Evolutionary conservation across 1,284 basidiomycete genomes (phyloP).

Genomic region (Cryptococcus wingfieldii): DNA sequence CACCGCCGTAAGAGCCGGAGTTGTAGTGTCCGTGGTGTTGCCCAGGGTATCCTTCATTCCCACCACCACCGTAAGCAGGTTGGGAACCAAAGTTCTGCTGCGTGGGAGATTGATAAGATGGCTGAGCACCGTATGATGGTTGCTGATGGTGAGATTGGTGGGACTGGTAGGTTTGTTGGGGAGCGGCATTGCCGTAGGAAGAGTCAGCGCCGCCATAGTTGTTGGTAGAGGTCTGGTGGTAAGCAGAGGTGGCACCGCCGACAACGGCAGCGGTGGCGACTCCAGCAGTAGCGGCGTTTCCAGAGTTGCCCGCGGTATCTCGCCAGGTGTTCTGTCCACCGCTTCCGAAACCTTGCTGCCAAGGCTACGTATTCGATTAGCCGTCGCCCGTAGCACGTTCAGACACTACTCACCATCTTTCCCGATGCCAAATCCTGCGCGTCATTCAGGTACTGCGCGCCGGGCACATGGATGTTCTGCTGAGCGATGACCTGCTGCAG

Average conservation of each 20-base stretch:
- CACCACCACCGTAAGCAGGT: not conserved
- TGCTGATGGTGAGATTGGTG: slow-evolving; percentile 2
- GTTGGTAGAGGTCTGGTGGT: not conserved
- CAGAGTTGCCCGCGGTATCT: slow-evolving; percentile 21
- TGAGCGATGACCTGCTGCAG: slow-evolving; percentile 45
- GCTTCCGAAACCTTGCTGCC: slow-evolving; percentile 46
- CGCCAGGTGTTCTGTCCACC: slow-evolving; percentile 46
- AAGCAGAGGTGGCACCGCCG: too few species aligned
- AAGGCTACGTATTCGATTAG: slow-evolving; percentile 27
- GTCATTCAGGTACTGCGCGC: slow-evolving; percentile 39
- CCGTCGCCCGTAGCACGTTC: not conserved
- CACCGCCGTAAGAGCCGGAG: slow-evolving; percentile 1
- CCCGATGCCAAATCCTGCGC: slow-evolving; percentile 46
- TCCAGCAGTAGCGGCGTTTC: slow-evolving; percentile 1
- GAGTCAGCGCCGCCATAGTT: not conserved
- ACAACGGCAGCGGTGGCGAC: too few species aligned
- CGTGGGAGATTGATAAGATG: slow-evolving; percentile 6
- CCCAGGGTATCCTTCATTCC: slow-evolving; percentile 8
- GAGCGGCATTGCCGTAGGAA: not conserved
- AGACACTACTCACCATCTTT: slow-evolving; percentile 35
- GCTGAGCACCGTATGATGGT: slow-evolving; percentile 2
- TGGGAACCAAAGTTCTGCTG: not conserved
- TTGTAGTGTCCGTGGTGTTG: not conserved
- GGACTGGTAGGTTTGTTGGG: slow-evolving; percentile 1
- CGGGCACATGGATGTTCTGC: slow-evolving; percentile 49